phyloP scores from a whole-genome alignment of 768 basidiomycete genomes.

The Kwoniella europaea region DNA sequence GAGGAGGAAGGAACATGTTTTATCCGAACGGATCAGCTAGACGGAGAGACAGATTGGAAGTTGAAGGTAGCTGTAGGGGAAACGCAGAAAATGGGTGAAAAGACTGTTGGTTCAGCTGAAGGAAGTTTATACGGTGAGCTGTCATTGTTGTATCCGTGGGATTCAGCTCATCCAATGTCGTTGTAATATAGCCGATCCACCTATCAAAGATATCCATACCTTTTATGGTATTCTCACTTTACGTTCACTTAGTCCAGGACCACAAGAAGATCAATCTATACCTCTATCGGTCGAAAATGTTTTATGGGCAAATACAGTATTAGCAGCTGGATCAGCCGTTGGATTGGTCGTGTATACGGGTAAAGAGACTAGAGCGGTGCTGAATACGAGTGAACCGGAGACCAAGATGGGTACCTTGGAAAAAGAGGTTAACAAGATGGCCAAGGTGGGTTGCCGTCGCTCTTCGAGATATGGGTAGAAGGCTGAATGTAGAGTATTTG shows the following conservation, averaged over 20 bases:
- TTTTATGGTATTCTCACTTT: conserved; percentile 90
- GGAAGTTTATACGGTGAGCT: conserved; percentile 85
- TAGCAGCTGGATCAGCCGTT: conserved; percentile 90
- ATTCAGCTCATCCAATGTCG: conserved; percentile 1
- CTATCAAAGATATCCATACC: conserved; percentile 93
- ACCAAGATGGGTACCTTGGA: conserved; percentile 93
- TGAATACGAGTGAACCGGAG: conserved; percentile 97
- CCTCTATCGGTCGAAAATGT: conserved; percentile 95
- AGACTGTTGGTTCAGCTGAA: conserved; percentile 67
- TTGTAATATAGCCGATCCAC: conserved; percentile 74
- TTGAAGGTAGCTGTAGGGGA: conserved; percentile 83
- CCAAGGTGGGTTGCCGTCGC: conserved; percentile 69
- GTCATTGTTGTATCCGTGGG: not conserved
- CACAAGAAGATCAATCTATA: conserved; percentile 52
- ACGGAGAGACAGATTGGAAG: conserved; percentile 99
- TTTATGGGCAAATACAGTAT: conserved; percentile 95
- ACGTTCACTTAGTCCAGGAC: conserved; percentile 37
- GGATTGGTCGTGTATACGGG: conserved; percentile 96
- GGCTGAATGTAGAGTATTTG: too few species aligned
- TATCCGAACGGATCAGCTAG: conserved; percentile 95
- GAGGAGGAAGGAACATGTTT: conserved; percentile 93
- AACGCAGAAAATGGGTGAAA: conserved; percentile 73
- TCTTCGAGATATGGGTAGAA: not conserved
- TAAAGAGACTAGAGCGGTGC: conserved; percentile 90
- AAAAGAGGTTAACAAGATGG: conserved; percentile 89